Base-by-base conservation (phyloP, 495 filamentous ascomycete species). In the Penicillium fimorum region DNA sequence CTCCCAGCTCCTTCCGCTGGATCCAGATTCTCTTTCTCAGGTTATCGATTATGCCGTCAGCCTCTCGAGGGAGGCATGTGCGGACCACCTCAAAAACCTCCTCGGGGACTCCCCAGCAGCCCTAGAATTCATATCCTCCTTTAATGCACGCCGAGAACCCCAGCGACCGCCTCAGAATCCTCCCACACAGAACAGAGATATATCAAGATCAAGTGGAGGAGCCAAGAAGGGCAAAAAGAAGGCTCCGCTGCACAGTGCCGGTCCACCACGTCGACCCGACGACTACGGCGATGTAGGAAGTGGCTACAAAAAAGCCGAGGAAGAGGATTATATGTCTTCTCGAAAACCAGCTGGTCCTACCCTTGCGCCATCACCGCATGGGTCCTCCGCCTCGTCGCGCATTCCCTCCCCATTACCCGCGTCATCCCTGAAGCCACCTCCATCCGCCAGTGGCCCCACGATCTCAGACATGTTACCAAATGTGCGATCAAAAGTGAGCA, bases 41-140 rank as follows among this genome's bases (percentile, higher is more conserved):
- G 82, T 96, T 40, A 73, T 96, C 49, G 84, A 89, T 4, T 95
- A 96, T 68, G 84, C 90, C 3, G 75, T 84, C 20, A 85, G 82
- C 12, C 76, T 88, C 1, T 84, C 90, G 29, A 90, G 87, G 63
- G 76, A 84, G 37, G 86, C 86, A 55, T 89, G 89, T 17, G 88
- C 85, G 25, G 85, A 90, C 20, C 87, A 97, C 69, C 87, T 98
- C 57, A 89, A 87, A 70, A 89, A 90, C 68, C 77, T 97, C 30
- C 83, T 98, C 2, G 94, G 92, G 44, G 90, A 96, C 67, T 90
- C 90, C 6, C 82, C 91, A 13, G 84, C 88, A 57, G 86, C 88
- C 1, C 71, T 97, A 56, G 91, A 96, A 56, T 98, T 97, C 68
- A 96, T 98, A 62, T 84, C 91, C 22, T 85, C 86, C 41, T 97